These are phyloP conservation scores for Aspergillus incahuasiensis DNA, from an alignment of 495 filamentous ascomycete species.

Conservation along the genomic window DNA sequence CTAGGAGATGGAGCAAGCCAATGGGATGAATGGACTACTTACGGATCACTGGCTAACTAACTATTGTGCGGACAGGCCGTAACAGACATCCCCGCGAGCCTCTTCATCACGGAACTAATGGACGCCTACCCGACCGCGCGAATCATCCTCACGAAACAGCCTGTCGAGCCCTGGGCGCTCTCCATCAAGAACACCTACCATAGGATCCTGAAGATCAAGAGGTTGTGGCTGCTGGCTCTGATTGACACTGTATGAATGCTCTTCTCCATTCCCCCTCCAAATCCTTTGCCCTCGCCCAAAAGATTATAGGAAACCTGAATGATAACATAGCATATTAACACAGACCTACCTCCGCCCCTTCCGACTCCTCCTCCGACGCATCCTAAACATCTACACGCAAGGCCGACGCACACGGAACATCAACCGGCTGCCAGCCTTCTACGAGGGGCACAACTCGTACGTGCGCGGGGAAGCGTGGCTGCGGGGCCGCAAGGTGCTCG, in stretches of 20 bases:
- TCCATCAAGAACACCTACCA: background rate
- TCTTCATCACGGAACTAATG: slow-evolving; percentile 9
- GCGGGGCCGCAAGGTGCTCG: background rate
- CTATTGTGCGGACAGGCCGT: background rate
- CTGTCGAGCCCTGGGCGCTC: background rate
- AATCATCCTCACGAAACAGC: slow-evolving; percentile 7
- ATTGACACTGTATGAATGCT: slow-evolving; percentile 1
- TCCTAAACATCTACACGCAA: background rate
- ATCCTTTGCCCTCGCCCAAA: background rate
- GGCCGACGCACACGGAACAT: background rate
- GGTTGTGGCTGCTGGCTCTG: background rate
- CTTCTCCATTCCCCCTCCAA: no score
- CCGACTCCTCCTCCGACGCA: background rate
- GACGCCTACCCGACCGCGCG: slow-evolving; percentile 12
- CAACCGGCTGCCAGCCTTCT: background rate
- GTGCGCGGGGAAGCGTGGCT: background rate
- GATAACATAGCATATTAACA: no score
- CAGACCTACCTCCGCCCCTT: background rate
- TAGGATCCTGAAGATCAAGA: background rate
- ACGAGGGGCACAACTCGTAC: slow-evolving; percentile 1
- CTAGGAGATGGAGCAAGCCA: no score
- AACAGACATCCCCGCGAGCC: background rate
- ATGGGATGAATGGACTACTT: no score
- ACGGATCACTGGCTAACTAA: background rate
- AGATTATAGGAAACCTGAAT: no score